Percentiles rank a stretch among this genome's conserved stretches.
phyloP scores from a whole-genome alignment of 345 rosid genomes.

The Mallotus nudiflorus region DNA sequence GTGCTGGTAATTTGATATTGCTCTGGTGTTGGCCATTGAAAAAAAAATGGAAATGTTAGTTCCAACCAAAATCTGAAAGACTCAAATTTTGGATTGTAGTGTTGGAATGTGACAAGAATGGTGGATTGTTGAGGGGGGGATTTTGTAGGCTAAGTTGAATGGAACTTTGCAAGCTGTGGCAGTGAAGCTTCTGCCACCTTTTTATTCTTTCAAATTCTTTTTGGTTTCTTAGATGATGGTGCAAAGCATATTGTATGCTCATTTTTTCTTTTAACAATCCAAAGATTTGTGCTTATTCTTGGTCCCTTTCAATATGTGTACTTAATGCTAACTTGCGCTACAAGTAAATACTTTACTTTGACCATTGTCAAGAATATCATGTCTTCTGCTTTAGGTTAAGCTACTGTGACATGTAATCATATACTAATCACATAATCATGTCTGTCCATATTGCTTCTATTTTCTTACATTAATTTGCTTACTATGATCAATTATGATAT shows the following conservation, averaged over 20 bases:
- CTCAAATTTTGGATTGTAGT: conserved; percentile 7
- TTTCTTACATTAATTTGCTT: neutral
- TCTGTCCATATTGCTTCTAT: neutral
- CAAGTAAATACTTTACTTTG: conserved; percentile 45
- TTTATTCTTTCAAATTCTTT: conserved; percentile 30
- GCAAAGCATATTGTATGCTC: conserved; percentile 71
- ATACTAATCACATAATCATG: neutral
- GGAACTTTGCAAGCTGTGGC: conserved; percentile 47
- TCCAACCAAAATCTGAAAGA: neutral
- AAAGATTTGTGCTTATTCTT: neutral
- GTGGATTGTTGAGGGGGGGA: conserved; percentile 36
- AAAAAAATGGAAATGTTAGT: neutral
- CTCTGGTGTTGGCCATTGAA: conserved; percentile 35
- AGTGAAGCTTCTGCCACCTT: conserved; percentile 55
- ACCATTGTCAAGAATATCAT: conserved; percentile 37
- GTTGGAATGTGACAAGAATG: conserved; percentile 21
- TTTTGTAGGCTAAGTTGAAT: conserved; percentile 56
- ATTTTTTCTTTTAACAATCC: neutral
- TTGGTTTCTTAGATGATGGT: conserved; percentile 49
- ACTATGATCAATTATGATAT: neutral
- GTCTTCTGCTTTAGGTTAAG: conserved; percentile 30
- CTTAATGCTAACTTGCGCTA: conserved; percentile 19
- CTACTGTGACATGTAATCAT: neutral
- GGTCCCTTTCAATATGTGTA: neutral
- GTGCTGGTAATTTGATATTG: conserved; percentile 14